Evolutionary conservation across 2,329 filamentous ascomycete species (phyloP).

Genomic region (Pseudocercospora macadamiae): DNA sequence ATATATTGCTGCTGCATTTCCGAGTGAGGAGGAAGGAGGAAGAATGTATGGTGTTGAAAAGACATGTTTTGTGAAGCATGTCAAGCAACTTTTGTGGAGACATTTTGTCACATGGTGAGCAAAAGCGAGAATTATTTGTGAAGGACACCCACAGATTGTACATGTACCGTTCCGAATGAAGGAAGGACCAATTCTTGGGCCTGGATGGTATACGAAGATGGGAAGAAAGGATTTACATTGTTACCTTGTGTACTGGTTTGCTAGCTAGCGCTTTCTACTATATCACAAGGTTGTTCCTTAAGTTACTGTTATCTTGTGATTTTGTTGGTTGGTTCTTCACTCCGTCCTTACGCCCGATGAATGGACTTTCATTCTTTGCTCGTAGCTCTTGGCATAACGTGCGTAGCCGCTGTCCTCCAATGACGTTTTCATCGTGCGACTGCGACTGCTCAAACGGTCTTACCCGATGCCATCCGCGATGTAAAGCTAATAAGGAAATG

Average conservation of each 20-base stretch:
- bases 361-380: too few species aligned
- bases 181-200: constrained; percentile 1
- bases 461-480: too few species aligned
- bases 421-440: background rate
- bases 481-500: too few species aligned
- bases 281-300: constrained; percentile 1
- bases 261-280: constrained; percentile 1
- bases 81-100: background rate
- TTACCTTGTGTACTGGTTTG: constrained; percentile 8
- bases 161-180: constrained; percentile 2
- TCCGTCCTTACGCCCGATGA: too few species aligned
- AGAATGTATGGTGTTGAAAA: constrained; percentile 9
- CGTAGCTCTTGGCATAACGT: background rate
- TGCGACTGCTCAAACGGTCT: background rate
- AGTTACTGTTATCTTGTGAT: too few species aligned
- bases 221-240: constrained; percentile 7
- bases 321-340: too few species aligned
- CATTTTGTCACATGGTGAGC: background rate
- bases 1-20: background rate
- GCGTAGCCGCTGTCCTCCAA: background rate
- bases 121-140: constrained; percentile 1
- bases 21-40: constrained; percentile 6
- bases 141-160: constrained; percentile 4
- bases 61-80: constrained; percentile 18
- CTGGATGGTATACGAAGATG: constrained; percentile 5